Conservation (phyloP, 139 green algal species). For the Asterochloris erici region DNA sequence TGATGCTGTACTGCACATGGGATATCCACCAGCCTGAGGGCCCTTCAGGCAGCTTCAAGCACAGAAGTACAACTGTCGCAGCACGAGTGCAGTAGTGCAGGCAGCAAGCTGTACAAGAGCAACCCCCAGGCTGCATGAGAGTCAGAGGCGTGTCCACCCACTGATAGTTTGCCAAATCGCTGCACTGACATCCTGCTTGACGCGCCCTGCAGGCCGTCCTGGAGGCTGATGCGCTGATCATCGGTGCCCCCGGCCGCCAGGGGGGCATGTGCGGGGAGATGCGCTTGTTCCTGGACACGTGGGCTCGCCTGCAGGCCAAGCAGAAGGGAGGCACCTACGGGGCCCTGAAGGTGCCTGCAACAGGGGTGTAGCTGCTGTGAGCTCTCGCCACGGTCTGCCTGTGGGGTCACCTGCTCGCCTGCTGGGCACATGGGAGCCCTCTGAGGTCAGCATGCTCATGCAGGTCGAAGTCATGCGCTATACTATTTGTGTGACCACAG, state of each 20-base stretch:
- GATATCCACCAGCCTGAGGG: too few relatives aligned
- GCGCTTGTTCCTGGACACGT: conserved; percentile 33
- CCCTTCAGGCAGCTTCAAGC: not conserved
- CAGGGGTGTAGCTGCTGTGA: too few relatives aligned
- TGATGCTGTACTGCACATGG: too few relatives aligned
- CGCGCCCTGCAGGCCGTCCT: conserved; percentile 12
- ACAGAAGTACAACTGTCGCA: not conserved
- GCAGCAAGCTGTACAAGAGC: not conserved
- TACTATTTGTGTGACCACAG: too few relatives aligned
- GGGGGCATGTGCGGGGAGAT: conserved; percentile 38
- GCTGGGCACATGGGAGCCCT: too few relatives aligned
- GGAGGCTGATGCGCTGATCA: conserved; percentile 33
- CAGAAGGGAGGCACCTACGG: conserved; percentile 5
- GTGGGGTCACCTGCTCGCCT: too few relatives aligned
- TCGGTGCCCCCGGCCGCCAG: conserved; percentile 34
- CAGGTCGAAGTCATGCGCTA: too few relatives aligned
- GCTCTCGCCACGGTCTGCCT: too few relatives aligned
- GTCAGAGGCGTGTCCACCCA: not conserved
- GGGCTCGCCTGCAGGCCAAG: conserved; percentile 25
- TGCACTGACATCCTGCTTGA: not conserved
- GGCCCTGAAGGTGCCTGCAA: conserved; percentile 15
- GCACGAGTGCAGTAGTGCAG: not conserved
- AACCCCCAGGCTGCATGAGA: not conserved
- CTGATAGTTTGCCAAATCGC: not conserved
- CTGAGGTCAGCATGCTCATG: too few relatives aligned